Base-by-base conservation (phyloP, 2,329 filamentous ascomycete species). In the Apiospora pterosperma region DNA sequence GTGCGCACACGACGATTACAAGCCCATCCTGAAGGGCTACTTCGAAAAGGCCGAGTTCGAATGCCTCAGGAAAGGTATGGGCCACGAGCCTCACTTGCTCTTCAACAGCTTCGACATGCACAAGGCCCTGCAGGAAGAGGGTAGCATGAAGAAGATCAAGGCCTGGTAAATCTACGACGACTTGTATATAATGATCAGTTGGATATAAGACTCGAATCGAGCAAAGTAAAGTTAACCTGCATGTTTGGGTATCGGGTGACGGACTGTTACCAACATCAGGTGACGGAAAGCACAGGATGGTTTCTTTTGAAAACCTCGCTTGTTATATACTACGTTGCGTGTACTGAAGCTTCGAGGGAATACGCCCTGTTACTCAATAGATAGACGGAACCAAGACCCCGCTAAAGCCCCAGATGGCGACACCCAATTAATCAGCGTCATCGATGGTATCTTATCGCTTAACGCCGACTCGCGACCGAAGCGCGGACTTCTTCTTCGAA, bases 91-190 rank as follows among this genome's bases (percentile, higher is more conserved):
- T 31, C 93, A 97, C 77, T 80, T 96, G 75, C 82, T 97, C 68
- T 96, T 89, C 85, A 91, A 96, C 79, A 84, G 85, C 59, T 97
- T 97, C 76, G 92, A 96, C 78, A 92, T 97, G 89, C 93, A 97
- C 80, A 90, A 90, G 84, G 91, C 93, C 68, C 78, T 97, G 66
- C 81, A 88, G 65, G 90, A 94, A 81, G 87, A 95, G 76, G 93
- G 93, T 28, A 96, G 92, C 71, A 97, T 97, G 93, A 80, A 80
- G 68, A 94, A 94, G 88, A 85, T 94, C 69, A 84, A 85, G 72
- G 86, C 81, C 68, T 93, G 90, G 89, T 80, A 62, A 48, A 36
- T 5, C 39, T 34, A 38, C 31, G 25, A 52, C 44, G 28, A 21
- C 48, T n/a, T 55, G 48, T 55, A 55, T 55, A 55, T 55, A 55